phyloP scores from a whole-genome alignment of 148 eudicot species.

The Nyssa sinensis region DNA sequence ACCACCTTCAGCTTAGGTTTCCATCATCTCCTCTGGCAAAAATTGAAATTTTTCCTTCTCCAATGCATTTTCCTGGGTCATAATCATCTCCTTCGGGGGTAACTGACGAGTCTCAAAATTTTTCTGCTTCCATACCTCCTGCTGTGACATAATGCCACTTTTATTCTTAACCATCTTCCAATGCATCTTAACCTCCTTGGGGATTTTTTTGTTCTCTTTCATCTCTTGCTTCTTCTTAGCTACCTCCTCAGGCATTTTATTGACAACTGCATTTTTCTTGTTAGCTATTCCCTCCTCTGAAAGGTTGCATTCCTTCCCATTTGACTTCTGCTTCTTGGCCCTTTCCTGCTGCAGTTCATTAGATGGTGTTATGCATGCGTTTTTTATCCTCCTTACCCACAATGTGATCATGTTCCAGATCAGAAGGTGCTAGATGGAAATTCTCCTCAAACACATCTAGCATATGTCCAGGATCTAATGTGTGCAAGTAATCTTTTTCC shows the following conservation, averaged over 20 bases:
- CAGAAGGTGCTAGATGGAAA: background rate
- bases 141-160: background rate
- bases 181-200: slow-evolving; percentile 24
- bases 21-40: background rate
- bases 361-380: slow-evolving; percentile 1
- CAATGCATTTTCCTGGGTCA: background rate
- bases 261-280: slow-evolving; percentile 14
- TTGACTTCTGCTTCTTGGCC: slow-evolving; percentile 16
- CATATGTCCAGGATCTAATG: slow-evolving; percentile 9
- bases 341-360: slow-evolving; percentile 15
- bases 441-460: background rate
- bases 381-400: slow-evolving; percentile 16
- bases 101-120: background rate
- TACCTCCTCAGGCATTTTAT: background rate
- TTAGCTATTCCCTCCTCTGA: slow-evolving; percentile 12
- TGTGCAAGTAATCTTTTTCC: slow-evolving; percentile 16
- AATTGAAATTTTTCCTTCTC: background rate
- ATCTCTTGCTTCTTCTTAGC: slow-evolving; percentile 23
- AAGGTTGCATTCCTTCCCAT: background rate
- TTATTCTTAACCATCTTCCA: slow-evolving; percentile 13
- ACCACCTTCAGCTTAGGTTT: background rate
- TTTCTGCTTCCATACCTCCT: slow-evolving; percentile 17
- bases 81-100: background rate
- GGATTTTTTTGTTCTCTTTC: slow-evolving; percentile 1
- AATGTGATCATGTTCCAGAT: background rate